Conservation (phyloP, 768 basidiomycete species). For the Crucibulum laeve region DNA sequence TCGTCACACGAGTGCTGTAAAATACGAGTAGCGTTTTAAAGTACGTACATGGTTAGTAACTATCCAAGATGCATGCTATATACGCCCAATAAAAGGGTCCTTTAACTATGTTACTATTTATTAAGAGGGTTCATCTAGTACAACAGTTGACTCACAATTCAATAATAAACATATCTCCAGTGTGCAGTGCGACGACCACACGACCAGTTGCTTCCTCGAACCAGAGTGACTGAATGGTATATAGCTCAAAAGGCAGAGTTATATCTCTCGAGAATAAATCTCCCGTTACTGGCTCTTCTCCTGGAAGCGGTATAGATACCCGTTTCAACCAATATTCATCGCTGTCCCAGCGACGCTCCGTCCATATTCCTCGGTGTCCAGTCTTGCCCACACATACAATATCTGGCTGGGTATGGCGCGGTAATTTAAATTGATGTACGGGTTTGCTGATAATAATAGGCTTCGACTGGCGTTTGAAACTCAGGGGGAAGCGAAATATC, state of each 20-base stretch:
- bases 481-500: neutral
- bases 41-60: no score
- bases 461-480: neutral
- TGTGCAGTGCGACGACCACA: conserved; percentile 45
- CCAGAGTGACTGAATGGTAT: conserved; percentile 38
- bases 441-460: conserved; percentile 4
- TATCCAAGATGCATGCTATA: no score
- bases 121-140: no score
- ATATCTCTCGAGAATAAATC: conserved; percentile 41
- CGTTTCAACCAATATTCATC: conserved; percentile 48
- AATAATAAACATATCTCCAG: conserved; percentile 50
- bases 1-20: no score
- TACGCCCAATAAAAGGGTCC: no score
- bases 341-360: conserved; percentile 45
- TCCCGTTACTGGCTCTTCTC: conserved; percentile 19
- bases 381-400: conserved; percentile 34
- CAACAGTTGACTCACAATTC: conserved; percentile 28
- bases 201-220: conserved; percentile 56
- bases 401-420: conserved; percentile 19
- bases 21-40: no score
- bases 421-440: conserved; percentile 17
- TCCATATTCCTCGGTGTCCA: conserved; percentile 48
- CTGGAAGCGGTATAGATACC: conserved; percentile 31
- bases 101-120: no score
- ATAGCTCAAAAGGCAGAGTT: conserved; percentile 47